Base-by-base conservation (phyloP, 1,284 basidiomycete species). In the Fistulina hepatica region DNA sequence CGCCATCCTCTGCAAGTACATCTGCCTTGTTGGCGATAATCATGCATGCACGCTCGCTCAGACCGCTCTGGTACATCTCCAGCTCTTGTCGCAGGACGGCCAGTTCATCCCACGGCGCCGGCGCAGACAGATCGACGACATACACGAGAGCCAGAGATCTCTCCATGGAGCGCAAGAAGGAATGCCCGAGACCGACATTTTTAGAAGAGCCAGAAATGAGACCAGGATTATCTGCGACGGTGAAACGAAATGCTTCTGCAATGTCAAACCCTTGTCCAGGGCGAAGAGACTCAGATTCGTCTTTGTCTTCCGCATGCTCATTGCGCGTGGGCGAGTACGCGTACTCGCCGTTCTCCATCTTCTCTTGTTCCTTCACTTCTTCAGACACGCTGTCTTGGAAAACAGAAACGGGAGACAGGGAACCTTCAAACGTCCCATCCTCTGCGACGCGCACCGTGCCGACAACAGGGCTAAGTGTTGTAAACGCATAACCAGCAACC, bases 11-110 rank as follows among this genome's bases (percentile, higher is more conserved):
- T 10, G 61, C 76, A 12, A 92, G 69, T 30, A 85, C 56, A 59
- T 98, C 94, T 0, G 90, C 92, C 60, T 98, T 97, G 67, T 97
- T 98, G 13, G 91, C 85, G 16, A 97, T 68, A 19, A 99, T 81
- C 51, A 94, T 65, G 19, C 80, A 69, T 8, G 75, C 85, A 47
- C 83, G 81, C 13, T 58, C 53, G 45, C 81, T 82, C 62, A 97
- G 75, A 2, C 85, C 88, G 2, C 69, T 60, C 52, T 86, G 75
- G 59, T 95, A 93, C 42, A 73, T 76, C 52, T 95, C 89, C 20
- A 95, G 65, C 58, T 97, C 92, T 20, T 78, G 71, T 24, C 71
- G 68, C 4, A 97, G 66, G 5, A 81, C 68, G 3, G 60, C 51
- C 13, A 97, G 64, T 42, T 93, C 88, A 12, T 81, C 71, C 70